Evolutionary conservation across 2,329 filamentous ascomycete genomes (phyloP), one percentile per base, ranked within the genome.

Genomic region (Furcasterigmium furcatum): DNA sequence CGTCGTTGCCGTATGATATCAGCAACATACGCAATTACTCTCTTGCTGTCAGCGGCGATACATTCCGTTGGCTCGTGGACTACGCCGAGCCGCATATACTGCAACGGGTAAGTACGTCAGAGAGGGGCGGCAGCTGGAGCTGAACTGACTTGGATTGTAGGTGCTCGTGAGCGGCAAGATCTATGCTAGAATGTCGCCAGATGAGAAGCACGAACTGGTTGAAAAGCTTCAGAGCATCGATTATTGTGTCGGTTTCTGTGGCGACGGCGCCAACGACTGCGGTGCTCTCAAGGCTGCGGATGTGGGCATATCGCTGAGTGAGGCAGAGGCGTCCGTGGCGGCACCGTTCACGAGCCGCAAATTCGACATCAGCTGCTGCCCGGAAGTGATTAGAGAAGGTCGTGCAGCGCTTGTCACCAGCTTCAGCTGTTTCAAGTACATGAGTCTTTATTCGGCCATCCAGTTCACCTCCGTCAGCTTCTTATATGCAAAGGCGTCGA

Each of bases 391-490:
- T 66, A 84, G 91, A 54, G 94, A 99, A 72, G 94, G 94, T 18
- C 84, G 95, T 51, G 92, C 92, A 18, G 89, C 95, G 27, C 77
- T 99, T 27, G 91, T 97, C n/a, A 99, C 94, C 12, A 96, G 91
- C 66, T 99, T 99, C 72, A 95, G 89, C 71, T 99, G 94, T 72
- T 99, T 99, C 79, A 99, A 97, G 72, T 99, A 95, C 69, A 99
- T 99, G 95, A 95, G 88, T 57, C 70, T 99, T 53, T 99, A 99
- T 72, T 97, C 91, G 3, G 92, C 94, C n/a, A 99, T 99, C 54
- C 94, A 99, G 65, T 99, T 99, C 72, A 95, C 90, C 8, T 90
- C 89, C 1, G 95, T 99, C 59, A 95, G 88, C 76, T 96, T 99
- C 62, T 77, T 99, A 14, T 99, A 99, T 65, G 88, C 91, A 7